Percentiles rank a stretch among this genome's conserved stretches.
Conservation (phyloP, 768 basidiomycete species). For the Boletus rex-veris region DNA sequence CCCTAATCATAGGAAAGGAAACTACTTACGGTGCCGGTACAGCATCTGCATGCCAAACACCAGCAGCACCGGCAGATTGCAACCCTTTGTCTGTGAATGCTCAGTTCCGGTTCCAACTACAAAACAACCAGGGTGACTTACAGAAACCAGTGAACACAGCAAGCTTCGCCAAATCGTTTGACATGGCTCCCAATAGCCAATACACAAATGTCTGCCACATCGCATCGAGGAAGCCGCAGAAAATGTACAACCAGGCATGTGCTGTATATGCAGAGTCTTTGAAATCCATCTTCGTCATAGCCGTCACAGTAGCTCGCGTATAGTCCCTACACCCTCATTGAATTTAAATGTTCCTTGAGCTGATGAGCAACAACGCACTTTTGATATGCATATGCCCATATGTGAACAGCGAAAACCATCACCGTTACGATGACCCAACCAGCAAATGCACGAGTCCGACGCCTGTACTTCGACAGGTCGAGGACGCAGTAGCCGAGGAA, state of each 20-base stretch:
- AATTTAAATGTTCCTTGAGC: not conserved
- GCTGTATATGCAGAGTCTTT: slow-evolving; percentile 50
- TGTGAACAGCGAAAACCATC: slow-evolving; percentile 67
- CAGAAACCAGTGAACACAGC: slow-evolving; percentile 82
- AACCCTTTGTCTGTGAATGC: slow-evolving; percentile 59
- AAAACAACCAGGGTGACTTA: slow-evolving; percentile 36
- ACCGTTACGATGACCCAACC: slow-evolving; percentile 62
- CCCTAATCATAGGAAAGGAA: not conserved
- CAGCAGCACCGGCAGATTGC: slow-evolving; percentile 75
- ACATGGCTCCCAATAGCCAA: slow-evolving; percentile 85
- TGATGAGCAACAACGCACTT: slow-evolving; percentile 41
- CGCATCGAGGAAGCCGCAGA: slow-evolving; percentile 72
- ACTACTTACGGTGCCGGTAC: slow-evolving; percentile 53
- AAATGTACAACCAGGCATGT: slow-evolving; percentile 60
- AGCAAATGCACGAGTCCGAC: slow-evolving; percentile 67
- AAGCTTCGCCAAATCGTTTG: slow-evolving; percentile 75
- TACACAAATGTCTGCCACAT: slow-evolving; percentile 86
- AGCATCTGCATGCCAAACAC: slow-evolving; percentile 68
- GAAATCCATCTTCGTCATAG: slow-evolving; percentile 56
- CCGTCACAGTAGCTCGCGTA: slow-evolving; percentile 43
- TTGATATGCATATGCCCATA: slow-evolving; percentile 78
- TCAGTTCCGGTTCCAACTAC: not conserved
- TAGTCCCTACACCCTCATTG: slow-evolving; percentile 41
- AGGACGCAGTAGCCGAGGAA: slow-evolving; percentile 62
- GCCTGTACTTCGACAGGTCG: slow-evolving; percentile 51